These are phyloP conservation scores for Fusarium redolens DNA, from an alignment of 2,329 filamentous ascomycete species.

Conservation along the genomic window DNA sequence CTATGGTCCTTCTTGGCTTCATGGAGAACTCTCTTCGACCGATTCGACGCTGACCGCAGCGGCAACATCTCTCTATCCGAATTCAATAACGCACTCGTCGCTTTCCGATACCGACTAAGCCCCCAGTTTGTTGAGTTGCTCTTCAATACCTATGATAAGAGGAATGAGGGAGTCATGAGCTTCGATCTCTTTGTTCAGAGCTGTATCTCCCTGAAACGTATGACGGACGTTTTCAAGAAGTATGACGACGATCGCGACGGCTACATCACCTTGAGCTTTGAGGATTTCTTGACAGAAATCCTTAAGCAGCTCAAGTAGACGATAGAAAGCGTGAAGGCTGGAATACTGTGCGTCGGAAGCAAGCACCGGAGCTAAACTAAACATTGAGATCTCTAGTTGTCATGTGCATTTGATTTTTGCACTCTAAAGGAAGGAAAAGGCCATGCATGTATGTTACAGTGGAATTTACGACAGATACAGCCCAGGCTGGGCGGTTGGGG, in stretches of 20 bases:
- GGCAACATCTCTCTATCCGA: constrained; percentile 89
- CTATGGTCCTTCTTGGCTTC: constrained; percentile 96
- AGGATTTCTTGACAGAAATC: constrained; percentile 81
- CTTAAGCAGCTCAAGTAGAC: constrained; percentile 67
- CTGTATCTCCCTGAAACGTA: constrained; percentile 95
- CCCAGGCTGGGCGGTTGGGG: neutral
- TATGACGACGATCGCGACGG: constrained; percentile 98
- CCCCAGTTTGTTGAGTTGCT: constrained; percentile 85
- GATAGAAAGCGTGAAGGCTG: neutral
- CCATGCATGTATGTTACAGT: constrained; percentile 11
- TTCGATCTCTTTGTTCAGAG: constrained; percentile 98
- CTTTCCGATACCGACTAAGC: constrained; percentile 93
- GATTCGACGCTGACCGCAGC: constrained; percentile 88
- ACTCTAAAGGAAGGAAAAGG: neutral
- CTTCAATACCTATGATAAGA: constrained; percentile 90
- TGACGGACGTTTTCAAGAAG: constrained; percentile 99
- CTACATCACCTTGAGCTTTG: constrained; percentile 85
- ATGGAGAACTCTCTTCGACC: constrained; percentile 94
- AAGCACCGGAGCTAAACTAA: neutral
- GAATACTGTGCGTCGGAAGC: neutral
- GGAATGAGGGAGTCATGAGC: constrained; percentile 76
- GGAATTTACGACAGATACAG: constrained; percentile 22
- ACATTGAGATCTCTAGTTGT: neutral
- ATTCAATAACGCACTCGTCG: constrained; percentile 89
- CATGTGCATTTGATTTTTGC: constrained; percentile 13